A percentile compares a stretch with the other conserved stretches of the same genome.
These are phyloP conservation scores for Blastocystis sp. DNA, from an alignment of 352 stramenopile genomes.

Conservation along the genomic window DNA sequence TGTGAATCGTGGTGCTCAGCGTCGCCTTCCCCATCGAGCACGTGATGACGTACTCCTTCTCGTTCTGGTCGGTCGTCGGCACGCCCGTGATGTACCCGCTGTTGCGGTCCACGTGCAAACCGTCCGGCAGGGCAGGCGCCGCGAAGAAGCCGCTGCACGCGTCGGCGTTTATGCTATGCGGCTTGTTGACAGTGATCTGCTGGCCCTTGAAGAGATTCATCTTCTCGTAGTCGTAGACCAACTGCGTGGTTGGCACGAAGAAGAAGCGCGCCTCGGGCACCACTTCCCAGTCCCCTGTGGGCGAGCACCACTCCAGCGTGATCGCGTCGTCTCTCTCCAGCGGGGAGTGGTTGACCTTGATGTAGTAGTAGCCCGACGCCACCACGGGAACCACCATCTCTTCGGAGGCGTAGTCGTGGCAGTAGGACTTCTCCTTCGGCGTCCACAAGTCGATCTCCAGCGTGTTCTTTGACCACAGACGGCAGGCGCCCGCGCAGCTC, in stretches of 20 bases:
- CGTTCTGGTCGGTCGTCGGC: background rate
- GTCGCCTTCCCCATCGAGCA: background rate
- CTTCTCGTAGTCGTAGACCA: slow-evolving; percentile 40
- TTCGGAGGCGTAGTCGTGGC: background rate
- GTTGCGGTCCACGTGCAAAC: background rate
- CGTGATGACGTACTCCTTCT: background rate
- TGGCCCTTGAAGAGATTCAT: slow-evolving; percentile 14
- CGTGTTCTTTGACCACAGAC: background rate
- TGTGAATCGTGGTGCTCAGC: background rate
- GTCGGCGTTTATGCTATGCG: background rate
- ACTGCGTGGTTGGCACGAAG: background rate
- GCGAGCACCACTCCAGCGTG: slow-evolving; percentile 19
- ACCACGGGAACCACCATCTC: background rate
- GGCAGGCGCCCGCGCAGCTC: slow-evolving; percentile 4
- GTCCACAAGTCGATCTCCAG: background rate
- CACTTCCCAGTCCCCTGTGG: background rate
- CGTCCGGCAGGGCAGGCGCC: slow-evolving; percentile 1
- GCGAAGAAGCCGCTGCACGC: background rate
- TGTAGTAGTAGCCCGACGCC: slow-evolving; percentile 36
- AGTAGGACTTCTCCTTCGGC: background rate
- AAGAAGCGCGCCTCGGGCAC: slow-evolving; percentile 25
- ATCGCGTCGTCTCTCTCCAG: background rate
- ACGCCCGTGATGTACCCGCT: background rate
- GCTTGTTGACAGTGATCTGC: slow-evolving; percentile 16
- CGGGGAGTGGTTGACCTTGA: slow-evolving; percentile 18